Evolutionary conservation across 2,329 filamentous ascomycete genomes (phyloP).

Genomic region (Ophiocordyceps camponoti-saundersi): DNA sequence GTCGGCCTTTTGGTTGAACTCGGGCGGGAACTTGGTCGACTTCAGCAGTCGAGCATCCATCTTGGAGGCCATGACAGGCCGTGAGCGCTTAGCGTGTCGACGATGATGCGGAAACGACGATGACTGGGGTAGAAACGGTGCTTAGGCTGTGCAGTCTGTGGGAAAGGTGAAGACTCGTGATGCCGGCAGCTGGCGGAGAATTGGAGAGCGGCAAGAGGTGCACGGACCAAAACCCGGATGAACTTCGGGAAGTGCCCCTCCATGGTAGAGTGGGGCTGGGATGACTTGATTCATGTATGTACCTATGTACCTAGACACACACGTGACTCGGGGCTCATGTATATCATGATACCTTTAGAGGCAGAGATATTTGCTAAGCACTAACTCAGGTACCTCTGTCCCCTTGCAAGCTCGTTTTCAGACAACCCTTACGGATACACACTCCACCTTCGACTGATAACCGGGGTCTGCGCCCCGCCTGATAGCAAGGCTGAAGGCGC

Average conservation of each 20-base stretch:
- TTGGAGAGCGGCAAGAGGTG: neutral
- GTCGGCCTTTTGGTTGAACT: conserved; percentile 92
- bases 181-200: conserved; percentile 8
- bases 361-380: no score
- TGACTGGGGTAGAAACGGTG: neutral
- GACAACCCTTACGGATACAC: no score
- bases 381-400: no score
- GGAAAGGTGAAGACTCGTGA: conserved; percentile 9
- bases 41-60: conserved; percentile 81
- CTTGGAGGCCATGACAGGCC: conserved; percentile 52
- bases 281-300: no score
- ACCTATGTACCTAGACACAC: no score
- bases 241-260: neutral
- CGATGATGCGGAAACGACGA: neutral
- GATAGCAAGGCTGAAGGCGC: no score
- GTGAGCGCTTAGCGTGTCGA: neutral
- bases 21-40: conserved; percentile 82
- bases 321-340: no score
- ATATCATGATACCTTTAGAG: no score
- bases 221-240: neutral
- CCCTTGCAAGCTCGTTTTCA: no score
- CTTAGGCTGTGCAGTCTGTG: neutral
- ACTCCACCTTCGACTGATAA: no score
- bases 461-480: no score
- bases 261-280: no score